A percentile compares a stretch with the other conserved stretches of the same genome.
Conservation (phyloP, 495 filamentous ascomycete species). For the Podospora didyma region DNA sequence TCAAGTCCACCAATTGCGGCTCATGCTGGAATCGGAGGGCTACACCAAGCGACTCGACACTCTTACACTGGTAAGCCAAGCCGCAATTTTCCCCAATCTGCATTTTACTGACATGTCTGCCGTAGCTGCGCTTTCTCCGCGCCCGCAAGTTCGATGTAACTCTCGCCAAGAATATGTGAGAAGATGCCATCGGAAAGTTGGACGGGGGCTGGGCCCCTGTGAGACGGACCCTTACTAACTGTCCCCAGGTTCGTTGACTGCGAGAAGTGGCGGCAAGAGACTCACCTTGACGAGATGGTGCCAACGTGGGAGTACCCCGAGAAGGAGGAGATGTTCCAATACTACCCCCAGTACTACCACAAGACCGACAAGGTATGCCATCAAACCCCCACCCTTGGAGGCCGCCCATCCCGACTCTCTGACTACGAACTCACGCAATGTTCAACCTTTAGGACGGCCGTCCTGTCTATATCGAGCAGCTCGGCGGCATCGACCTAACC, state of each 20-base stretch:
- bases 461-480: conserved; percentile 93
- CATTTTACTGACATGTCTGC: conserved; percentile 13
- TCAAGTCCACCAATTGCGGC: conserved; percentile 77
- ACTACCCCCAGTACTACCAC: conserved; percentile 98
- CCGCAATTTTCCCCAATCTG: no score
- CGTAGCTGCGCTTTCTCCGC: conserved; percentile 80
- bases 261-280: conserved; percentile 85
- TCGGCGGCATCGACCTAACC: conserved; percentile 86
- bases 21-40: conserved; percentile 77
- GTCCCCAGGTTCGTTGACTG: conserved; percentile 77
- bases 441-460: conserved; percentile 70
- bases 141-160: conserved; percentile 93
- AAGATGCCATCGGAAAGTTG: background rate
- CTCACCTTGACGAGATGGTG: conserved; percentile 77
- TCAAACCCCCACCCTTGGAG: background rate
- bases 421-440: background rate
- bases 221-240: conserved; percentile 11
- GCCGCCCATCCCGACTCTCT: no score
- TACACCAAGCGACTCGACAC: conserved; percentile 87
- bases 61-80: conserved; percentile 64
- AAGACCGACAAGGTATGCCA: conserved; percentile 86
- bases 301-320: conserved; percentile 82
- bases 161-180: conserved; percentile 80
- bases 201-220: no score
- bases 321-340: conserved; percentile 82